phyloP scores from a whole-genome alignment of 2,329 filamentous ascomycete species.

The Aspergillus ustus region DNA sequence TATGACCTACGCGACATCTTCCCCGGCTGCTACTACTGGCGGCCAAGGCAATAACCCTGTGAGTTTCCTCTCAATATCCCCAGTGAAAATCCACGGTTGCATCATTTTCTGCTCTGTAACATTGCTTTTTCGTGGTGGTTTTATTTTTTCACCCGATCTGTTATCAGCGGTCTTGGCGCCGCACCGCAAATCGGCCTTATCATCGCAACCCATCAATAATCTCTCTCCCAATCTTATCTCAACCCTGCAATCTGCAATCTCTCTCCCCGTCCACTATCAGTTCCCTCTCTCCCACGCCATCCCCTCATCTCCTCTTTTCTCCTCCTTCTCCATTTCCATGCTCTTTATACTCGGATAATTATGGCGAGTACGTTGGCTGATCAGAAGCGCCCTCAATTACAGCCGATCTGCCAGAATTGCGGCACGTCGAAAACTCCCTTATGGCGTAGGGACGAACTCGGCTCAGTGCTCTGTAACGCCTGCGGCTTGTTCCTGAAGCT shows the following conservation, averaged over 20 bases:
- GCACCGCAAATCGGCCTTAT: conserved; percentile 50
- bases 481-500: conserved; percentile 97
- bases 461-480: conserved; percentile 96
- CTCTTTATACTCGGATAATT: conserved; percentile 19
- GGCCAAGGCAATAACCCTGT: conserved; percentile 60
- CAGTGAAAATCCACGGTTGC: neutral
- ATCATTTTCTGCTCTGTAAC: conserved; percentile 11
- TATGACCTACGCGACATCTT: conserved; percentile 67
- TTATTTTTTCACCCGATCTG: conserved; percentile 32
- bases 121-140: conserved; percentile 26
- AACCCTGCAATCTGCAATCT: conserved; percentile 28
- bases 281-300: conserved; percentile 25
- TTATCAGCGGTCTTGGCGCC: conserved; percentile 46
- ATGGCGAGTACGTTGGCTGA: conserved; percentile 56
- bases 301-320: conserved; percentile 27
- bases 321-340: conserved; percentile 21
- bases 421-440: conserved; percentile 92
- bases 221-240: conserved; percentile 47
- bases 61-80: conserved; percentile 30
- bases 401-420: conserved; percentile 98
- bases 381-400: conserved; percentile 63
- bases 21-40: conserved; percentile 67
- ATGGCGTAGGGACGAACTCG: conserved; percentile 96
- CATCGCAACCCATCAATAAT: conserved; percentile 45
- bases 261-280: conserved; percentile 32